phyloP scores from a whole-genome alignment of 164 flowering plant species.

The Sextonia rubra region DNA sequence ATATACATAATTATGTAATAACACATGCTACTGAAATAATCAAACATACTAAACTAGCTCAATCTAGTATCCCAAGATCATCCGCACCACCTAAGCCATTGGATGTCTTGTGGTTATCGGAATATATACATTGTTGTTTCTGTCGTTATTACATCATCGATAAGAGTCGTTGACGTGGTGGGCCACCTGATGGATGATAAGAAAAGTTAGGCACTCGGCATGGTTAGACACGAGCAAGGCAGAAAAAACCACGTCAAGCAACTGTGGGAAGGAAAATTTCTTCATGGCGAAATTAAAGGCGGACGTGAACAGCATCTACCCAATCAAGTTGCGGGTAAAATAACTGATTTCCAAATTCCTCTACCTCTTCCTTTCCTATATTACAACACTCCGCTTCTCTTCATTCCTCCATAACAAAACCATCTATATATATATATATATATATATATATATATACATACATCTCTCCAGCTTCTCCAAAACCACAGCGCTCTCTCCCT shows the following conservation, averaged over 20 bases:
- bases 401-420: not conserved
- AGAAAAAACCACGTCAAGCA: not conserved
- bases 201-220: not conserved
- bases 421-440: not conserved
- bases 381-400: not conserved
- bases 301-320: slow-evolving; percentile 28
- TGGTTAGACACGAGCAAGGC: not conserved
- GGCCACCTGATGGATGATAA: not conserved
- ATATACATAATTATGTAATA: no score
- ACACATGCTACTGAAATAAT: no score
- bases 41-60: no score
- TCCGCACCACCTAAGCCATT: no score
- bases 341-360: not conserved
- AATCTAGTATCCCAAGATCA: no score
- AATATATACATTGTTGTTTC: no score
- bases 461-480: no score
- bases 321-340: slow-evolving; percentile 10
- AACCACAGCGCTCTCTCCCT: not conserved
- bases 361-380: not conserved
- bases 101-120: no score
- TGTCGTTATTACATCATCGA: no score
- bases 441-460: not conserved
- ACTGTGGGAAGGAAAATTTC: not conserved
- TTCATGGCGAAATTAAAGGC: slow-evolving; percentile 6
- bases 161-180: not conserved